Conservation (phyloP, 2,329 filamentous ascomycete species). For the Trematosphaeria pertusa region DNA sequence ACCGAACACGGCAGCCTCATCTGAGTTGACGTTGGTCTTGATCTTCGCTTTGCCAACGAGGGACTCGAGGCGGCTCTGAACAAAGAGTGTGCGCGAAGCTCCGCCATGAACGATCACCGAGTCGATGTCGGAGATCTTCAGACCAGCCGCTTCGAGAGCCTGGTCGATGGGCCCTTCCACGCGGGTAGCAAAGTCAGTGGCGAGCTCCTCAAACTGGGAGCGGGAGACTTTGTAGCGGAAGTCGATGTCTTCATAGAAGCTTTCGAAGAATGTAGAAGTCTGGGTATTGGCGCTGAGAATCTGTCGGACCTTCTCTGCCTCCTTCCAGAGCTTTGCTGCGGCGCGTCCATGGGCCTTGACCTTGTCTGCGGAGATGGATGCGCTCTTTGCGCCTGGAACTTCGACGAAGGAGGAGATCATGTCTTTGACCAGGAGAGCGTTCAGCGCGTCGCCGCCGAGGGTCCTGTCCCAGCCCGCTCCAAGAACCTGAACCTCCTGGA, state of each 20-base stretch:
- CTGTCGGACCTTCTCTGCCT: constrained; percentile 85
- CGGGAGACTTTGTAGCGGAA: constrained; percentile 91
- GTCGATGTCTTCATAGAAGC: constrained; percentile 87
- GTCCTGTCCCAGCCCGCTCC: constrained; percentile 88
- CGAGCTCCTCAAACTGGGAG: constrained; percentile 80
- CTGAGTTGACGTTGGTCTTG: constrained; percentile 92
- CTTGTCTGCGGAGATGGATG: constrained; percentile 65
- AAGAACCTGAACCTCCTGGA: constrained; percentile 92
- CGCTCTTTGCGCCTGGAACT: constrained; percentile 67
- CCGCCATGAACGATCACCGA: constrained; percentile 95
- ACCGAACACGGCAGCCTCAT: constrained; percentile 95
- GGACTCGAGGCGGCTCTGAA: constrained; percentile 86
- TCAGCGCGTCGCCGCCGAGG: constrained; percentile 88
- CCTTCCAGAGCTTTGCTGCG: constrained; percentile 89
- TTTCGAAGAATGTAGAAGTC: constrained; percentile 81
- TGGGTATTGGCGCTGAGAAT: constrained; percentile 92
- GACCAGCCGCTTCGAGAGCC: constrained; percentile 74
- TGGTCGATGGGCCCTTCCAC: constrained; percentile 73
- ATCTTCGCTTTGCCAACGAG: constrained; percentile 79
- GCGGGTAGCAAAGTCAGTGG: constrained; percentile 70
- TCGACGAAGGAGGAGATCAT: constrained; percentile 83
- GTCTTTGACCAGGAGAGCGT: constrained; percentile 85
- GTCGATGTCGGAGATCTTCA: constrained; percentile 78
- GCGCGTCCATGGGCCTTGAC: constrained; percentile 81
- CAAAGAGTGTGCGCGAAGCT: constrained; percentile 87